Conservation (phyloP, 768 basidiomycete genomes). For the Boletales sp. region DNA sequence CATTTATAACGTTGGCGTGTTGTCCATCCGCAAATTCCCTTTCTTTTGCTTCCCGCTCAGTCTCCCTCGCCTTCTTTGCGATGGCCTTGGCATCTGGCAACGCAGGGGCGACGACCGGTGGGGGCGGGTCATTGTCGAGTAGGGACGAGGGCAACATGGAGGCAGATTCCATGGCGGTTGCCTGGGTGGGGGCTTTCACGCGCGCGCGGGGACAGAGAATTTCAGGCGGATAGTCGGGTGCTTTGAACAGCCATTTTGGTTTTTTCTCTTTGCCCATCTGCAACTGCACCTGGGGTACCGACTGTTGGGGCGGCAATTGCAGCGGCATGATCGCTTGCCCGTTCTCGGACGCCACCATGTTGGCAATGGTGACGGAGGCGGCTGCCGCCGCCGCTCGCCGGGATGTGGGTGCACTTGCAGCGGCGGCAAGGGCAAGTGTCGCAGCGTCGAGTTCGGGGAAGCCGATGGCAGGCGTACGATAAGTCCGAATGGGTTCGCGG, state of each 20-base stretch:
- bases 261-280: constrained; percentile 59
- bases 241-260: constrained; percentile 68
- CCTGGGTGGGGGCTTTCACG: constrained; percentile 56
- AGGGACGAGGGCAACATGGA: constrained; percentile 50
- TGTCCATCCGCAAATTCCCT: constrained; percentile 80
- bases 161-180: constrained; percentile 64
- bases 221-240: constrained; percentile 52
- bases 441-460: constrained; percentile 78
- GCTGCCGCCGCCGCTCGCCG: constrained; percentile 85
- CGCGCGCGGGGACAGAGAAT: constrained; percentile 61
- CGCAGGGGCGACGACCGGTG: constrained; percentile 26
- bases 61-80: constrained; percentile 66
- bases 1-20: constrained; percentile 77
- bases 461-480: constrained; percentile 83
- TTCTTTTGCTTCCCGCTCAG: constrained; percentile 80
- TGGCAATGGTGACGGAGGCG: constrained; percentile 80
- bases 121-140: constrained; percentile 58
- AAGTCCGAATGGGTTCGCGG: constrained; percentile 87
- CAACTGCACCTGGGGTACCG: constrained; percentile 31
- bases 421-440: constrained; percentile 60
- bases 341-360: constrained; percentile 91
- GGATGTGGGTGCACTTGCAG: constrained; percentile 64
- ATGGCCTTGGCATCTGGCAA: constrained; percentile 47
- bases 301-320: constrained; percentile 41
- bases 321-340: constrained; percentile 53